Base-by-base conservation (phyloP, 2,329 filamentous ascomycete genomes). In the Oidium heveae region DNA sequence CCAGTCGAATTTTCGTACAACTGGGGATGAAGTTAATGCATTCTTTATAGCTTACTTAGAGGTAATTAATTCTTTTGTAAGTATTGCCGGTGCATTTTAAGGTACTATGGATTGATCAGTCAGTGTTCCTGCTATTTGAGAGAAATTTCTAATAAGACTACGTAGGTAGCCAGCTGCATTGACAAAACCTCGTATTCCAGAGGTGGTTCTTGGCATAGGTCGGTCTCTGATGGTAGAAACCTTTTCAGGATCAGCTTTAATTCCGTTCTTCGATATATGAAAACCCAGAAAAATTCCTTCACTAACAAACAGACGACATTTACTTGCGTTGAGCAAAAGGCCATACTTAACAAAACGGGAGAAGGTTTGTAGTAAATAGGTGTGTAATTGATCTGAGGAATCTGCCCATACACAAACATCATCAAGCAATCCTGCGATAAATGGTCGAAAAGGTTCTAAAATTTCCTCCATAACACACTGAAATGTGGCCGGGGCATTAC, bases 401-500 rank as follows among this genome's bases (percentile, higher is more conserved):
- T 44, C 41, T 2, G 41, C 41, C n/a, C n/a, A 44, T 1, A 44
- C 41, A 20, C 41, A 44, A 18, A 44, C 41, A 44, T 44, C 41
- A 18, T 44, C 41, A 9, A 44, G 6, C 13, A 44, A 4, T 15
- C 41, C 41, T 9, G 41, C 22, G 9, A 50, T 7, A 10, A 20
- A 32, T 18, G 24, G 20, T 28, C 46, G 46, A 50, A 50, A 50
- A n/a, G 46, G 46, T 13, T 20, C 5, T 15, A 50, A n/a, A 13
- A 50, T 12, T 28, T 50, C 46, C 32, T 50, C 2, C 1, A 50
- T 24, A 32, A 50, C 1, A 24, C 20, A 20, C 46, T 57, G 46
- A 41, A 46, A 57, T 12, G 53, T 53, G 1, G 53, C 41, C 6
- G 54, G 53, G 4, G 32, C 34, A 24, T 53, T 57, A 13, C 32